phyloP scores from a whole-genome alignment of 192 early-diverging fungal species.

The Entomortierella beljakovae region DNA sequence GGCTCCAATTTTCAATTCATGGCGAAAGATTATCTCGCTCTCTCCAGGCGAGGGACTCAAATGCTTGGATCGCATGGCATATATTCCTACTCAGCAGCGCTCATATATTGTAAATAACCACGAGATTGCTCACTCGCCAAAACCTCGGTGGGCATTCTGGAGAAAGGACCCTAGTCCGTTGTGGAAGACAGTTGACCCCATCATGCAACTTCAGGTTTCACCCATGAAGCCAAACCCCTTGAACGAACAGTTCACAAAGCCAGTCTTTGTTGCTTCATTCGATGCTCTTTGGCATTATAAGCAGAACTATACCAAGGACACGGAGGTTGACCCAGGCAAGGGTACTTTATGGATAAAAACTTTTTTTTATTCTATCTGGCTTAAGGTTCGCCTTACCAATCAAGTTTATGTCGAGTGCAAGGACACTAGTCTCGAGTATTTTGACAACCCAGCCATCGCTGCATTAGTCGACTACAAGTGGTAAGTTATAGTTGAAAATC shows the following conservation, averaged over 20 bases:
- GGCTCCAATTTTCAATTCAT: constrained; percentile 10
- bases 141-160: constrained; percentile 20
- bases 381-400: background rate
- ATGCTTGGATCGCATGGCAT: constrained; percentile 6
- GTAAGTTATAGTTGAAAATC: background rate
- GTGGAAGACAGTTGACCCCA: constrained; percentile 9
- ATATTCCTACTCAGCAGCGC: constrained; percentile 14
- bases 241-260: constrained; percentile 17
- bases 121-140: background rate
- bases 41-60: constrained; percentile 16
- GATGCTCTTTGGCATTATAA: constrained; percentile 34
- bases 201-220: constrained; percentile 23
- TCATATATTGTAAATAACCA: constrained; percentile 28
- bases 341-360: constrained; percentile 7
- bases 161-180: background rate
- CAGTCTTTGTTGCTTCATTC: constrained; percentile 27
- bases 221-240: background rate
- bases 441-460: constrained; percentile 26
- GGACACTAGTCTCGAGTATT: constrained; percentile 4
- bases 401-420: constrained; percentile 7
- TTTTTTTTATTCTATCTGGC: background rate
- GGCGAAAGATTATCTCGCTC: constrained; percentile 12
- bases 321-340: background rate
- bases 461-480: constrained; percentile 39
- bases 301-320: background rate